A percentile compares a stretch with the other conserved stretches of the same genome.
Evolutionary conservation across 2,329 filamentous ascomycete species (phyloP).

Genomic region (Tolypocladium tropicale): DNA sequence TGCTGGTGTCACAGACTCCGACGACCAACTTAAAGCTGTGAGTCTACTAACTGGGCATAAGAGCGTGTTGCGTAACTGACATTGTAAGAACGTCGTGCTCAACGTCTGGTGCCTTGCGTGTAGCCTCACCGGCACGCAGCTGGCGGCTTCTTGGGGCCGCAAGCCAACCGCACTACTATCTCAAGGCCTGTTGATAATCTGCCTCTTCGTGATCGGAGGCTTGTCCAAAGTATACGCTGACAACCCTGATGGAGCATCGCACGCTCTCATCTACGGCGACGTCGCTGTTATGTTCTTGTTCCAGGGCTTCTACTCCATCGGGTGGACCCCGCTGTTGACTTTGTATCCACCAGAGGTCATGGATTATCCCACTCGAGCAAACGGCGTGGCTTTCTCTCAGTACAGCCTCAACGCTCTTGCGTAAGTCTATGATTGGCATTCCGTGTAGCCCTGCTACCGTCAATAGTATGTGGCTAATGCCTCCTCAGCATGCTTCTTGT

Average conservation of each 20-base stretch:
- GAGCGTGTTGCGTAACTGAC: no score
- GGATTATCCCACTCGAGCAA: neutral
- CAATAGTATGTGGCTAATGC: neutral
- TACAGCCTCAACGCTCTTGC: neutral
- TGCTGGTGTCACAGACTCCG: neutral
- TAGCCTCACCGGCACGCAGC: neutral
- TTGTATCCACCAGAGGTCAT: neutral
- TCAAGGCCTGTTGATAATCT: neutral
- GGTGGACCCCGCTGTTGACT: neutral
- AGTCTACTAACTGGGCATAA: neutral
- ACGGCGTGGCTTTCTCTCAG: neutral
- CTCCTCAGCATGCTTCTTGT: neutral
- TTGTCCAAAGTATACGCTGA: neutral
- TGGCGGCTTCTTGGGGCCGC: neutral
- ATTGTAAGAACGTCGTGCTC: neutral
- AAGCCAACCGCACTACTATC: neutral
- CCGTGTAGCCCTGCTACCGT: no score
- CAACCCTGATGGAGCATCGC: neutral
- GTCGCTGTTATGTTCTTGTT: neutral
- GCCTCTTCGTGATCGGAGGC: neutral
- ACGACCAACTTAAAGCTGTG: neutral
- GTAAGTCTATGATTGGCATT: neutral
- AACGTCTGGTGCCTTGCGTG: neutral
- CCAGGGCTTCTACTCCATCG: neutral
- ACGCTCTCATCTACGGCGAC: neutral